These are phyloP conservation scores for Rutstroemia sp. DNA, from an alignment of 2,329 filamentous ascomycete genomes.

Conservation along the genomic window DNA sequence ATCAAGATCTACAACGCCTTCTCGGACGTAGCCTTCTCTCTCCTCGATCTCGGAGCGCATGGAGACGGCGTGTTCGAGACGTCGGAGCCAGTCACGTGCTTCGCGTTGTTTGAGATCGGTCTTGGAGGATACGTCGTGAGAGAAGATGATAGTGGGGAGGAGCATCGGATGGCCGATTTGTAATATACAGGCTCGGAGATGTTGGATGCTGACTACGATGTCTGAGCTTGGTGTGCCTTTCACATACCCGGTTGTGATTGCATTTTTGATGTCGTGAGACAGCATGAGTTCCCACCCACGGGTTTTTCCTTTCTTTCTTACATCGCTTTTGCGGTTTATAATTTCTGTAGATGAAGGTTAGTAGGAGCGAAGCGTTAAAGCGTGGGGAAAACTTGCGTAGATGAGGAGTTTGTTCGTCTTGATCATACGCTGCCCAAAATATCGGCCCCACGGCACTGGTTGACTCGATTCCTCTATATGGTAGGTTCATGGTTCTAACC, in stretches of 20 bases:
- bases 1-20: constrained; percentile 48
- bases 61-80: constrained; percentile 53
- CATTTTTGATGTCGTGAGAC: constrained; percentile 46
- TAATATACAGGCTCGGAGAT: constrained; percentile 41
- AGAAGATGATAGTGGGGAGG: constrained; percentile 50
- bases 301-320: constrained; percentile 55
- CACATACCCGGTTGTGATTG: constrained; percentile 51
- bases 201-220: constrained; percentile 40
- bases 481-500: constrained; percentile 46
- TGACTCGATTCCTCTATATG: constrained; percentile 50
- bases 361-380: background rate
- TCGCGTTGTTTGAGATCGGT: constrained; percentile 56
- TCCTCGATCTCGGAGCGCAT: constrained; percentile 35
- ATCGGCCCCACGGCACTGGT: constrained; percentile 54
- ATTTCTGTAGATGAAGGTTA: constrained; percentile 38
- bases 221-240: constrained; percentile 54
- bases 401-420: constrained; percentile 48
- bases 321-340: constrained; percentile 58
- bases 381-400: constrained; percentile 38
- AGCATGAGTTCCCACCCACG: constrained; percentile 59
- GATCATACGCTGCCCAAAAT: constrained; percentile 51
- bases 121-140: constrained; percentile 46
- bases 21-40: constrained; percentile 46
- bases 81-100: constrained; percentile 54
- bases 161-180: constrained; percentile 52